These are phyloP conservation scores for Solanum chmielewskii DNA, from an alignment of 257 asterid species.

Conservation along the genomic window DNA sequence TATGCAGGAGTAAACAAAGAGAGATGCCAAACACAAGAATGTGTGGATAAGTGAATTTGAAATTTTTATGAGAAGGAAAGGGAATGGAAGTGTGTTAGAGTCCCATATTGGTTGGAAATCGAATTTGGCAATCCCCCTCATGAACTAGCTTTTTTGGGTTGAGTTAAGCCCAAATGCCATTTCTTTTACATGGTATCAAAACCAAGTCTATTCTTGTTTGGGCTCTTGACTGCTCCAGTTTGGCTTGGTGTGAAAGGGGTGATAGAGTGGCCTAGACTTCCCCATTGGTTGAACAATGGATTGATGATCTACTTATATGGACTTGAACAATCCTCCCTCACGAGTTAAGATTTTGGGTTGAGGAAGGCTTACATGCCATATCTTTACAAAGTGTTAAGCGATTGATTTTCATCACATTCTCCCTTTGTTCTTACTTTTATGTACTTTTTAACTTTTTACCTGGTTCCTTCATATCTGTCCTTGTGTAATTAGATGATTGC, in stretches of 20 bases:
- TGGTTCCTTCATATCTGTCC: not conserved
- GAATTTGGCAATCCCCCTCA: not conserved
- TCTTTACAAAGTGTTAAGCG: not conserved
- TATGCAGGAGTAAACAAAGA: not conserved
- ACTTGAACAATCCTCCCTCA: not conserved
- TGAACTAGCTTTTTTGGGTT: not conserved
- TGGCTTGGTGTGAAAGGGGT: not conserved
- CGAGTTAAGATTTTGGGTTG: not conserved
- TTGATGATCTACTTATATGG: not conserved
- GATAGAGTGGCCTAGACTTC: not conserved
- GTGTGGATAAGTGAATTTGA: not conserved
- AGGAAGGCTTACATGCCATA: not conserved
- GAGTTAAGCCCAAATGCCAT: not conserved
- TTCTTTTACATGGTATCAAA: not conserved
- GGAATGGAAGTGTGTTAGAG: not conserved
- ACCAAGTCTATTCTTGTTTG: not conserved
- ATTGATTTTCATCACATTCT: not conserved
- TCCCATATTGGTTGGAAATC: not conserved
- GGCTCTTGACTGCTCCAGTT: not conserved
- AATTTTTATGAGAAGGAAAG: not conserved
- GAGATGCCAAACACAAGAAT: not conserved
- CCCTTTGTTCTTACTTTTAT: not conserved
- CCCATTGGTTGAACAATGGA: not conserved
- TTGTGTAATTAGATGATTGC: not conserved
- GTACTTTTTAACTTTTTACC: not conserved